Percentiles rank a stretch among this genome's conserved stretches.
These are phyloP conservation scores for Mortierella claussenii DNA, from an alignment of 192 early-diverging fungal genomes.

Conservation along the genomic window DNA sequence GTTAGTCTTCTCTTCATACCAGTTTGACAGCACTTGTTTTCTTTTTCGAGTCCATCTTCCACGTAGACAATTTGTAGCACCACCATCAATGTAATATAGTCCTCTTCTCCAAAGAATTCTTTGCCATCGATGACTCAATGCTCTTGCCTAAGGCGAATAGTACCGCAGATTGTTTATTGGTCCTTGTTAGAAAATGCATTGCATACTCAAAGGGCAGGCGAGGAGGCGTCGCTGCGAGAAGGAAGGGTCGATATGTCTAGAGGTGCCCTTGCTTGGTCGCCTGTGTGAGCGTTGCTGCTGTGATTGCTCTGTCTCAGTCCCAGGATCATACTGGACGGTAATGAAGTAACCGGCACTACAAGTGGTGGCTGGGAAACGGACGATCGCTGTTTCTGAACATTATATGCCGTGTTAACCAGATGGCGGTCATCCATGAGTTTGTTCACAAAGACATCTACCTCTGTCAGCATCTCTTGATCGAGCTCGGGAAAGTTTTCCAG, in stretches of 20 bases:
- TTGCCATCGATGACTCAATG: not conserved
- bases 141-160: not conserved
- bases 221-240: not conserved
- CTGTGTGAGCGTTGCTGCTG: not conserved
- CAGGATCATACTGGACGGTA: not conserved
- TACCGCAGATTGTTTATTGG: not conserved
- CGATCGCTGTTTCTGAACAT: not conserved
- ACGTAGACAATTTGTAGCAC: no score
- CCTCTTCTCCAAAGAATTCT: not conserved
- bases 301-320: constrained; percentile 2
- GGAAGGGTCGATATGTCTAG: not conserved
- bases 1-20: not conserved
- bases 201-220: not conserved
- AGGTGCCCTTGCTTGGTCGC: not conserved
- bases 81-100: no score
- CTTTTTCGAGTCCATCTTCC: not conserved
- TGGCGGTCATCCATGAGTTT: constrained; percentile 33
- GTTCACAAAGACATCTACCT: constrained; percentile 48
- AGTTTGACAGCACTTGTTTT: not conserved
- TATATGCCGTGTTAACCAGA: not conserved
- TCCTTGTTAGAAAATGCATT: not conserved
- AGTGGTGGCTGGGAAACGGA: no score
- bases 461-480: constrained; percentile 40
- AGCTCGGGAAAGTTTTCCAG: constrained; percentile 54
- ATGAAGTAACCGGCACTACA: no score